These are phyloP conservation scores for Pilasporangium apinafurcum DNA, from an alignment of 352 stramenopile species.

Conservation along the genomic window DNA sequence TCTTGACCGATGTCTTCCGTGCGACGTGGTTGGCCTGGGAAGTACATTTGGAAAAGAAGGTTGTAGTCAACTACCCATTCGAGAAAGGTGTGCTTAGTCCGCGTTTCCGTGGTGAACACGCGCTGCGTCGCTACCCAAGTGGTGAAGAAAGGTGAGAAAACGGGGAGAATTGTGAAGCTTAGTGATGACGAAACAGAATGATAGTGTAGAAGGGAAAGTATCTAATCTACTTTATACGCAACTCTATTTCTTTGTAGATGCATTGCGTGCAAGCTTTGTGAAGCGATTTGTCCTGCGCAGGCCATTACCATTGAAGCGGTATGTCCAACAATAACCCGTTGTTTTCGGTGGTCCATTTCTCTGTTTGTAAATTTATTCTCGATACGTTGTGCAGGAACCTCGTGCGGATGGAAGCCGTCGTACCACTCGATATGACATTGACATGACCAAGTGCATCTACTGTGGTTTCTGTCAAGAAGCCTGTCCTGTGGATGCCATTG, in stretches of 20 bases:
- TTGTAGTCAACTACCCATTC: slow-evolving; percentile 99
- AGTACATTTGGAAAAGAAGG: slow-evolving; percentile 86
- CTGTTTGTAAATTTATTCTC: not conserved
- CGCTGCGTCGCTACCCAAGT: slow-evolving; percentile 97
- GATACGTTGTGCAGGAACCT: slow-evolving; percentile 89
- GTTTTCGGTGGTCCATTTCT: slow-evolving; percentile 7
- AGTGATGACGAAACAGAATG: too few relatives aligned
- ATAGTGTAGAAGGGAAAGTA: too few relatives aligned
- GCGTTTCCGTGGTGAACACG: slow-evolving; percentile 98
- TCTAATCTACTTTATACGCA: not conserved
- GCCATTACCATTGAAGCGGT: slow-evolving; percentile 99
- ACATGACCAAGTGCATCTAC: slow-evolving; percentile 99
- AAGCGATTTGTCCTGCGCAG: slow-evolving; percentile 99
- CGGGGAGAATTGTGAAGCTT: not conserved
- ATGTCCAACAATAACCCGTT: slow-evolving; percentile 3
- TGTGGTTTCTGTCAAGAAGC: slow-evolving; percentile 96
- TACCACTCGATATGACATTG: slow-evolving; percentile 99
- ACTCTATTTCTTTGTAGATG: slow-evolving; percentile 59
- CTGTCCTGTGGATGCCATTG: slow-evolving; percentile 99
- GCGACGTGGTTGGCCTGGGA: slow-evolving; percentile 78
- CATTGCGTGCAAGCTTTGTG: slow-evolving; percentile 99
- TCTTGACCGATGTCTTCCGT: slow-evolving; percentile 75
- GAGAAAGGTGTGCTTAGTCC: slow-evolving; percentile 96
- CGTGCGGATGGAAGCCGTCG: slow-evolving; percentile 95
- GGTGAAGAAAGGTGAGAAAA: slow-evolving; percentile 93